Evolutionary conservation across 208 protist species (phyloP).

Genomic region (Borovskyia barvae): DNA sequence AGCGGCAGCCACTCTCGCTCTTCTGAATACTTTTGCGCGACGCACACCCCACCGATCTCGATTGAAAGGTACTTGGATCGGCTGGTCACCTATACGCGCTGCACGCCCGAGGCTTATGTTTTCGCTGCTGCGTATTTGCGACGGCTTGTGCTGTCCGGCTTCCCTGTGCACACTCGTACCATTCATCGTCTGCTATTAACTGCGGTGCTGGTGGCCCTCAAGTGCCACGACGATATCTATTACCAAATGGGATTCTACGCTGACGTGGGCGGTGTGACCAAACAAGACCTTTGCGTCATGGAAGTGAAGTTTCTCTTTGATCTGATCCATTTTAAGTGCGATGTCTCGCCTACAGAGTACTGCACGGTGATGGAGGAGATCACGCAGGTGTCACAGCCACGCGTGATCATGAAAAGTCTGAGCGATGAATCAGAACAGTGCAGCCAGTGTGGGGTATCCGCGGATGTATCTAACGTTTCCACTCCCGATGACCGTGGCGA

Average conservation of each 20-base stretch:
- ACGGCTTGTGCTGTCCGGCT: conserved; percentile 31
- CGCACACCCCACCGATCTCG: conserved; percentile 37
- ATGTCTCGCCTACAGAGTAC: conserved; percentile 43
- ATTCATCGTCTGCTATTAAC: conserved; percentile 80
- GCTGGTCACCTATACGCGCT: conserved; percentile 51
- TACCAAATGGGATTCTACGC: conserved; percentile 87
- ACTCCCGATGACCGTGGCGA: conserved; percentile 8
- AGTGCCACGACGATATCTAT: conserved; percentile 82
- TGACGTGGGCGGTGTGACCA: conserved; percentile 74
- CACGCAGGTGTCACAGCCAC: conserved; percentile 12
- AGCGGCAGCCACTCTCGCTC: conserved; percentile 31
- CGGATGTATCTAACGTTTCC: conserved; percentile 15
- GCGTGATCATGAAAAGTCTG: conserved; percentile 6
- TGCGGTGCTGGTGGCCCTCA: conserved; percentile 67
- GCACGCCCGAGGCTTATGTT: conserved; percentile 44
- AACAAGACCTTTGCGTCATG: conserved; percentile 70
- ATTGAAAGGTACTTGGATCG: conserved; percentile 42
- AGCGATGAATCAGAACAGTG: conserved; percentile 17
- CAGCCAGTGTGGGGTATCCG: conserved; percentile 24
- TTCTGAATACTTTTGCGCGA: conserved; percentile 47
- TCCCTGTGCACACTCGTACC: conserved; percentile 40
- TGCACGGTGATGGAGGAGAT: conserved; percentile 35
- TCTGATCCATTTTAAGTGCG: conserved; percentile 49
- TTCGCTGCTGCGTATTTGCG: conserved; percentile 50
- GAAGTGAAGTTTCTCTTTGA: conserved; percentile 77